These are phyloP conservation scores for Sclerotinia glacialis DNA, from an alignment of 2,329 filamentous ascomycete genomes.

Conservation along the genomic window DNA sequence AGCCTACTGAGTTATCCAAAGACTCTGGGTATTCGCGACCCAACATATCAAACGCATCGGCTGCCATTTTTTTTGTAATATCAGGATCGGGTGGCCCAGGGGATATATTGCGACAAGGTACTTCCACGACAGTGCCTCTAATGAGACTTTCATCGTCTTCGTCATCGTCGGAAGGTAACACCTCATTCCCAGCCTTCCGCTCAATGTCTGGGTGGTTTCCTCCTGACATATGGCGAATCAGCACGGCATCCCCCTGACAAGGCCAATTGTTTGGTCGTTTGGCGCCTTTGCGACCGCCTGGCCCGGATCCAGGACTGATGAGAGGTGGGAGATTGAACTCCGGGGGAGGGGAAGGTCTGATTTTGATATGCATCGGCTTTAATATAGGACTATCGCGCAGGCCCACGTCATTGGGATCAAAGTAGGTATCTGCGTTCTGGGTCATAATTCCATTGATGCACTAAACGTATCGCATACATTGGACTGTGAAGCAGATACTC, in stretches of 20 bases:
- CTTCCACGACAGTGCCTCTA: conserved; percentile 28
- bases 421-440: conserved; percentile 33
- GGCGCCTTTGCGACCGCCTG: conserved; percentile 32
- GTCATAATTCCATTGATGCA: conserved; percentile 23
- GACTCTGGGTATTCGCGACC: not conserved
- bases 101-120: conserved; percentile 34
- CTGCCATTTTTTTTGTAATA: conserved; percentile 20
- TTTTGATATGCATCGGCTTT: conserved; percentile 45
- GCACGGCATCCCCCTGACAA: conserved; percentile 62
- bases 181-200: conserved; percentile 51
- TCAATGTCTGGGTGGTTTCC: conserved; percentile 66
- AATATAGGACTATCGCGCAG: conserved; percentile 44
- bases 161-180: conserved; percentile 48
- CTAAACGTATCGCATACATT: conserved; percentile 20
- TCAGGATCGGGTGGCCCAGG: conserved; percentile 23
- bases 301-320: conserved; percentile 45
- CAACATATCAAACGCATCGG: conserved; percentile 15
- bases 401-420: conserved; percentile 50
- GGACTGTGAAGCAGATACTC: conserved; percentile 25
- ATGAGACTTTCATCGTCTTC: conserved; percentile 42
- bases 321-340: conserved; percentile 46
- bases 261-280: conserved; percentile 35
- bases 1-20: not conserved
- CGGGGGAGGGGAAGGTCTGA: conserved; percentile 52
- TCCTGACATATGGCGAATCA: conserved; percentile 60